phyloP scores from a whole-genome alignment of 2,329 filamentous ascomycete genomes.

The Monilinia fructigena region DNA sequence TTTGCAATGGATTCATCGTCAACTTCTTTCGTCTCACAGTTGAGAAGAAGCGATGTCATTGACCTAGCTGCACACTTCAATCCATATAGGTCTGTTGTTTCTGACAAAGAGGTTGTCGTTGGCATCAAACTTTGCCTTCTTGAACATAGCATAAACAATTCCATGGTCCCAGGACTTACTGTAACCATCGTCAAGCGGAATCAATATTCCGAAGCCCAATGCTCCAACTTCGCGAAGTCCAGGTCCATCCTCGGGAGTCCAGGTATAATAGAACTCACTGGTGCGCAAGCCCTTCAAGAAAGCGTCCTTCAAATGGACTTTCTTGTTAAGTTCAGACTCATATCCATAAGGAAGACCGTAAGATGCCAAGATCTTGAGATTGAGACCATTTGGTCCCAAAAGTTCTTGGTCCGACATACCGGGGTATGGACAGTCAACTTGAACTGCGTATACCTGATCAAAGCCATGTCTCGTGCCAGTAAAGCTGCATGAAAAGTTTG shows the following conservation, averaged over 20 bases:
- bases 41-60: slow-evolving; percentile 6
- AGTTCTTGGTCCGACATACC: slow-evolving; percentile 31
- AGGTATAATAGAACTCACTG: background rate
- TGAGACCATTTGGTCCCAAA: slow-evolving; percentile 27
- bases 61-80: background rate
- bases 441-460: slow-evolving; percentile 37
- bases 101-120: background rate
- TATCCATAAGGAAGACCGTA: slow-evolving; percentile 31
- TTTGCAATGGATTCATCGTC: background rate
- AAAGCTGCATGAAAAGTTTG: slow-evolving; percentile 33
- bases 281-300: slow-evolving; percentile 13
- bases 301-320: background rate
- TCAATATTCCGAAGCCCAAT: slow-evolving; percentile 2
- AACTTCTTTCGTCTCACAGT: background rate
- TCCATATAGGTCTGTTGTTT: background rate
- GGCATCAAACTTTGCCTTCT: background rate
- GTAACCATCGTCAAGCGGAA: background rate
- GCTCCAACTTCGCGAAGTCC: background rate
- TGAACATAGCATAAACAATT: slow-evolving; percentile 14
- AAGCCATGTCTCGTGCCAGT: slow-evolving; percentile 35
- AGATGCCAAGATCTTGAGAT: slow-evolving; percentile 35
- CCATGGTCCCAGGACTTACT: slow-evolving; percentile 3
- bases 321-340: slow-evolving; percentile 11
- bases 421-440: slow-evolving; percentile 26
- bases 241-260: background rate